phyloP scores from a whole-genome alignment of 2,329 filamentous ascomycete genomes.

The Trichophyton rubrum region DNA sequence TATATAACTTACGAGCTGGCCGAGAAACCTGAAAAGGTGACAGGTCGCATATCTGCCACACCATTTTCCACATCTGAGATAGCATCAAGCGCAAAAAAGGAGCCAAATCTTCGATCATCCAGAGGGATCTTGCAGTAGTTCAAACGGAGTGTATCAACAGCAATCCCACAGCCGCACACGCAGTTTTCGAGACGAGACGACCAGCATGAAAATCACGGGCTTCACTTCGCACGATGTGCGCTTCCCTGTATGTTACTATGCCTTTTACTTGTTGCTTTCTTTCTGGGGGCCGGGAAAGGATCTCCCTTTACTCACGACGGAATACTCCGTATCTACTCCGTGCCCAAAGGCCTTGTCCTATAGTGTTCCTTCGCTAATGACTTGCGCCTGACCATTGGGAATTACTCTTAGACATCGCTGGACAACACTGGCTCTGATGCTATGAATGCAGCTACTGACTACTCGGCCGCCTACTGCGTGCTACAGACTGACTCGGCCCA shows the following conservation, averaged over 20 bases:
- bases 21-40: not conserved
- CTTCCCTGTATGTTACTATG: conserved; percentile 44
- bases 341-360: not conserved
- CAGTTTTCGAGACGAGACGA: not conserved
- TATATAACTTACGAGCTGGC: not conserved
- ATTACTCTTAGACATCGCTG: conserved; percentile 56
- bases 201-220: conserved; percentile 53
- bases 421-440: conserved; percentile 95
- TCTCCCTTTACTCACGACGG: no score
- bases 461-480: conserved; percentile 90
- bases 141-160: not conserved
- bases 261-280: not conserved
- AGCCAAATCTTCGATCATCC: not conserved
- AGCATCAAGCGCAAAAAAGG: not conserved
- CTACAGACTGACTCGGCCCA: conserved; percentile 59
- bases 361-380: not conserved
- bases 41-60: not conserved
- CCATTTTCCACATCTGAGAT: not conserved
- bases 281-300: conserved; percentile 2
- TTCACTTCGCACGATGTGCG: conserved; percentile 62
- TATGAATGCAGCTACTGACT: conserved; percentile 90
- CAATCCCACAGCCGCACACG: not conserved
- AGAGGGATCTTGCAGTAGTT: not conserved
- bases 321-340: not conserved
- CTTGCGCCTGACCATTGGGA: not conserved